These are phyloP conservation scores for Blepharisma japonicum DNA, from an alignment of 73 alveolate species.

Conservation along the genomic window DNA sequence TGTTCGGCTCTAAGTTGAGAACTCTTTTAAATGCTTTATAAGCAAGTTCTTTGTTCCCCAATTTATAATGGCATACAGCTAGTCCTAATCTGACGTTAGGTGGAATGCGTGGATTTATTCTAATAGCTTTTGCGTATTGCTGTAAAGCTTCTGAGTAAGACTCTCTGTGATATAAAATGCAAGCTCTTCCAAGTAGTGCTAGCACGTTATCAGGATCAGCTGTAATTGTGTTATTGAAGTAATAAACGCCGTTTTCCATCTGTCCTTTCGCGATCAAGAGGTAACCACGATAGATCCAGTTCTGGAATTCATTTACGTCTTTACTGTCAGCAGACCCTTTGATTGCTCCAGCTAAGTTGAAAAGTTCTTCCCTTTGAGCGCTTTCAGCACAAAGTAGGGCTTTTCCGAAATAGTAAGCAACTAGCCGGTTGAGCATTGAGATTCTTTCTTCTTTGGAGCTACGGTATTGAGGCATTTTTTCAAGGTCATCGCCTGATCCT, in stretches of 20 bases:
- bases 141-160: slow-evolving; percentile 28
- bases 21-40: slow-evolving; percentile 48
- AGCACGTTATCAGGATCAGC: slow-evolving; percentile 23
- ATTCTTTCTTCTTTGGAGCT: slow-evolving; percentile 26
- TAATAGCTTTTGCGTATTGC: slow-evolving; percentile 26
- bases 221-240: slow-evolving; percentile 32
- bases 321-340: slow-evolving; percentile 26
- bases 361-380: slow-evolving; percentile 31
- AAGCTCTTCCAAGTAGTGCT: slow-evolving; percentile 37
- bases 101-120: slow-evolving; percentile 32
- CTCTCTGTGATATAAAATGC: slow-evolving; percentile 7
- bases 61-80: slow-evolving; percentile 44
- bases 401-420: slow-evolving; percentile 31
- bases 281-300: slow-evolving; percentile 30
- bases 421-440: slow-evolving; percentile 30
- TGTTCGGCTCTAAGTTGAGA: slow-evolving; percentile 38
- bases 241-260: slow-evolving; percentile 27
- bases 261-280: not conserved
- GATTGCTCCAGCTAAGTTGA: slow-evolving; percentile 5
- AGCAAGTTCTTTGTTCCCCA: slow-evolving; percentile 51
- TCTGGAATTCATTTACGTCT: slow-evolving; percentile 18
- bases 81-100: slow-evolving; percentile 26
- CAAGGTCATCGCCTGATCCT: slow-evolving; percentile 24
- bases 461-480: slow-evolving; percentile 12
- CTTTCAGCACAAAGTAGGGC: slow-evolving; percentile 7